Base-by-base conservation (phyloP, 257 asterid genomes). In the Plantago ovata region DNA sequence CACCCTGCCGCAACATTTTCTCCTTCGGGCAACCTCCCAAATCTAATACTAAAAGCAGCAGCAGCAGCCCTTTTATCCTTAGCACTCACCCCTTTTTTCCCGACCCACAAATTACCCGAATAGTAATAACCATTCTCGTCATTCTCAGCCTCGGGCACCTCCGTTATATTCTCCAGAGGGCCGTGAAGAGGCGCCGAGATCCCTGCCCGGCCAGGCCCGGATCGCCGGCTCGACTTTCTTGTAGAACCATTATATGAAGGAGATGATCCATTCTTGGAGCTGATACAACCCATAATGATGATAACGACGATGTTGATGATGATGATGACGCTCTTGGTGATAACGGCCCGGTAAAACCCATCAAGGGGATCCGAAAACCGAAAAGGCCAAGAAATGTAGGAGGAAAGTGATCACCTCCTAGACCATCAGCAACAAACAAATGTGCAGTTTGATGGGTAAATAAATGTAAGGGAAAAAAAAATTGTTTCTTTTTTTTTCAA, bases 251-350 rank as follows among this genome's bases (percentile, higher is more conserved):
- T 67, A 48, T 81, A 80, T 21, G 82, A 76, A 7, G 53, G 55
- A 46, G 84, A 53, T 73, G 78, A 56, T 0, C 79, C 79, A 39
- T 86, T 80, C 78, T 82, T 90, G 69, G 95, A 90, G 83, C 91
- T 86, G 50, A 84, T 76, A 57, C 98, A 90, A 80, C 98, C 98
- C 98, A 90, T 86, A 77, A 69, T 86, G 79, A 71, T 8, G 36
- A 28, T 8, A 28, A 28, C 36, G 36, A 28, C 7, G 36, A 28
- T 28, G 36, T 3, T 28, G 36, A 28, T 28, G n/a, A n/a, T n/a
- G n/a, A n/a, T n/a, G n/a, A n/a, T n/a, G n/a, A n/a, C n/a, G n/a
- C n/a, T n/a, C n/a, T n/a, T n/a, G n/a, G n/a, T n/a, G n/a, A n/a
- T n/a, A n/a, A n/a, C n/a, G 36, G 36, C 84, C 84, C 77, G 64